A percentile compares a stretch with the other conserved stretches of the same genome.
These are phyloP conservation scores for Galerina marginata DNA, from an alignment of 768 basidiomycete genomes.

Conservation along the genomic window DNA sequence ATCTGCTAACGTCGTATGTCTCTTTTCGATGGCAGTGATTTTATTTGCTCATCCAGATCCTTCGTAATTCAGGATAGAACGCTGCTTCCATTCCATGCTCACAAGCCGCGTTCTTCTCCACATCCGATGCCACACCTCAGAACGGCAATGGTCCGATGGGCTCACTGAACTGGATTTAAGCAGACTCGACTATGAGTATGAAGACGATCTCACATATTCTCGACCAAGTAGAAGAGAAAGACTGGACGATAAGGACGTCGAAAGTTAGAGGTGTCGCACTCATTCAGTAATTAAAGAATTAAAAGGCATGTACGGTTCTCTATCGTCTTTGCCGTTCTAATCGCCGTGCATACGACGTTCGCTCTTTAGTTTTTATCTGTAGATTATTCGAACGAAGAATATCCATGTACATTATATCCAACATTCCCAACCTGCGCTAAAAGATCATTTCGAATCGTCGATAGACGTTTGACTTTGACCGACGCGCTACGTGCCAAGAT, in stretches of 20 bases:
- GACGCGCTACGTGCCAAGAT: too few species aligned
- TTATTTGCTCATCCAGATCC: not conserved
- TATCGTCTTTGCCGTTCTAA: too few species aligned
- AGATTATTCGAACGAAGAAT: too few species aligned
- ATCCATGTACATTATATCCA: too few species aligned
- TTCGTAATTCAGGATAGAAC: not conserved
- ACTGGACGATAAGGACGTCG: not conserved
- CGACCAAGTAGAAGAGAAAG: not conserved
- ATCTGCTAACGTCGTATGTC: constrained; percentile 12
- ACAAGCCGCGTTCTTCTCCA: constrained; percentile 16
- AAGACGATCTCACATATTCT: not conserved
- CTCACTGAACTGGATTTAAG: constrained; percentile 3
- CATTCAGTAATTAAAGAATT: too few species aligned
- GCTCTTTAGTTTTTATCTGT: too few species aligned
- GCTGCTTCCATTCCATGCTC: constrained; percentile 14
- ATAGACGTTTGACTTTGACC: too few species aligned
- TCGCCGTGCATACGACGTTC: too few species aligned
- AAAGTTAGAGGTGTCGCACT: too few species aligned
- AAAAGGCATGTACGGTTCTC: too few species aligned
- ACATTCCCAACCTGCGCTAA: too few species aligned
- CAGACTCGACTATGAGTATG: not conserved
- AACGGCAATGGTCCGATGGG: constrained; percentile 1
- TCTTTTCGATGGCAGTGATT: not conserved
- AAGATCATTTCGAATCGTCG: too few species aligned
- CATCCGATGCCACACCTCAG: constrained; percentile 9